Evolutionary conservation across 495 filamentous ascomycete genomes (phyloP).

Genomic region (Trichoderma gamsii): DNA sequence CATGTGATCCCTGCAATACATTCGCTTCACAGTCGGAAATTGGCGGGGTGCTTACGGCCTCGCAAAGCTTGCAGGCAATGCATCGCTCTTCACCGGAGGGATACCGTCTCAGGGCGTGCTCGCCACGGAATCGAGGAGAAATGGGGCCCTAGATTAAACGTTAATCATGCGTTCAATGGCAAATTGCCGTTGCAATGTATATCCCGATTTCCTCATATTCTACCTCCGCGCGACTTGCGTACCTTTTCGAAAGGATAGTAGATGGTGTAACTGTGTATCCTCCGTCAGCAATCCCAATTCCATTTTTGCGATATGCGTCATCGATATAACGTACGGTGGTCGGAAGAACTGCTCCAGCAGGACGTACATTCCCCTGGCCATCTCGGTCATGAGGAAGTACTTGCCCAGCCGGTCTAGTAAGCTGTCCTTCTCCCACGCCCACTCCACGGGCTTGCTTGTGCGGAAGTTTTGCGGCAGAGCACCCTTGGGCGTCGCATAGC

Average conservation of each 20-base stretch:
- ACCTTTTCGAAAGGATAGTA: constrained; percentile 98
- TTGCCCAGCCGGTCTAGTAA: constrained; percentile 76
- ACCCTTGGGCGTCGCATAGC: constrained; percentile 69
- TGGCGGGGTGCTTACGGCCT: constrained; percentile 51
- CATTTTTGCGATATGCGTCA: neutral
- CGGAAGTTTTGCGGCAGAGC: constrained; percentile 75
- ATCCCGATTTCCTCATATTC: neutral
- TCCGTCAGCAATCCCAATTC: constrained; percentile 21
- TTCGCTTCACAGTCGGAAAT: neutral
- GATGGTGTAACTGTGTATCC: constrained; percentile 73
- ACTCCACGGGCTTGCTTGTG: constrained; percentile 56
- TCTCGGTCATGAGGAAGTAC: constrained; percentile 91
- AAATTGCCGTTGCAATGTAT: neutral
- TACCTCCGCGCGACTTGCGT: constrained; percentile 16
- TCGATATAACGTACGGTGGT: constrained; percentile 68
- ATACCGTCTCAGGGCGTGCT: constrained; percentile 91
- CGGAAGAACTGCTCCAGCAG: constrained; percentile 97
- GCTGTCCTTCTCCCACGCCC: constrained; percentile 64
- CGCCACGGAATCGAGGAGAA: constrained; percentile 93
- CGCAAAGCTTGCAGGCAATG: constrained; percentile 98
- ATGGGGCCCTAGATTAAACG: constrained; percentile 63
- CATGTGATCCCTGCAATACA: neutral
- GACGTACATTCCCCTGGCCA: constrained; percentile 96
- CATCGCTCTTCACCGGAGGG: constrained; percentile 97
- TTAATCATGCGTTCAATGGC: neutral